Base-by-base conservation (phyloP, 192 early-diverging fungal species). In the Coemansia sp. region DNA sequence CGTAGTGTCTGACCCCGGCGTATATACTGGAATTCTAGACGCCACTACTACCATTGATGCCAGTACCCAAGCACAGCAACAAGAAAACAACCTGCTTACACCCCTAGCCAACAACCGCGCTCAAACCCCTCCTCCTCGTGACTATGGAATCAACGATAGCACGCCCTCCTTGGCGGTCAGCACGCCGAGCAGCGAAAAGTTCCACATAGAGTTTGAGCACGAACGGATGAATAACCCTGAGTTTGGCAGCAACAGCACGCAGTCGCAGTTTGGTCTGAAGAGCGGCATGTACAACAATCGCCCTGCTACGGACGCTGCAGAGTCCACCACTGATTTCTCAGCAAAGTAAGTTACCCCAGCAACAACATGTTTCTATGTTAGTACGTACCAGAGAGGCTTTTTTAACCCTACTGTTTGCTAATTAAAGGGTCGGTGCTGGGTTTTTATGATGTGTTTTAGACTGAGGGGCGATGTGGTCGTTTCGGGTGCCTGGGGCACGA, bases 401-500 rank as follows among this genome's bases (percentile, higher is more conserved):
- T 45, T 13, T 12, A 56, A 39, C 7, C n/a, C 13, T 39, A 10
- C 9, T 45, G 18, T 4, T 37, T 63, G 16, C n/a, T 24, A 38
- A 15, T 32, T 34, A 5, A 9, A 39, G 20, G 4, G 4, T 43
- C 13, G n/a, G 7, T 29, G 9, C 50, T 16, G 24, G n/a, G 13
- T 40, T 22, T 15, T 20, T 62, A 45, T 66, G 18, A 24, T 37
- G 35, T 22, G n/a, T 45, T 13, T 15, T 80, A 80, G 78, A 15
- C 29, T 80, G 8, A 75, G 68, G 35, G 78, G 70, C 20, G 70
- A 70, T 52, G 66, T 80, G 10, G 69, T 75, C 16, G 62, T 80
- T 47, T 68, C 69, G 6, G 67, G 53, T 20, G 55, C 67, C 7
- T 80, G 78, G 78, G 69, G 73, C 24, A 67, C 53, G 52, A 55